Percentiles rank a stretch among this genome's conserved stretches.
Conservation (phyloP, 2,329 filamentous ascomycete species). For the Canariomyces notabilis region DNA sequence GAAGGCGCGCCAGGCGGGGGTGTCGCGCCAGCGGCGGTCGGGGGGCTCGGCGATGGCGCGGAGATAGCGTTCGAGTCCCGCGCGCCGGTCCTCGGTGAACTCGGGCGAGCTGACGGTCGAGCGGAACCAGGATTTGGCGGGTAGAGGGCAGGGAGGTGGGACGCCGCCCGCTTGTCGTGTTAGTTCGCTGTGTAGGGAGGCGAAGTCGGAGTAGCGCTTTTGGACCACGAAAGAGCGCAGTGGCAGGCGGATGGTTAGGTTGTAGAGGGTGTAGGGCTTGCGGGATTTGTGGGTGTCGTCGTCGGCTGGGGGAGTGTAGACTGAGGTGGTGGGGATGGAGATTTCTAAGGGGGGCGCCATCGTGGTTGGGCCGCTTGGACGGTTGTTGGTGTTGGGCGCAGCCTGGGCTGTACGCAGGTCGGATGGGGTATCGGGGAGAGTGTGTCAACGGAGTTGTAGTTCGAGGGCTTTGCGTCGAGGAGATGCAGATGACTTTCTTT, state of each 20-base stretch:
- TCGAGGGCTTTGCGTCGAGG: too few relatives aligned
- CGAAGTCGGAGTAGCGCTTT: slow-evolving; percentile 81
- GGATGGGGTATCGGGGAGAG: neutral
- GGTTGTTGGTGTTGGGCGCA: neutral
- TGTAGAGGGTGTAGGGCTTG: slow-evolving; percentile 73
- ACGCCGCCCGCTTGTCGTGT: slow-evolving; percentile 52
- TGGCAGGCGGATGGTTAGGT: slow-evolving; percentile 70
- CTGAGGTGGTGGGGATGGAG: slow-evolving; percentile 61
- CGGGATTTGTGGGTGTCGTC: slow-evolving; percentile 31
- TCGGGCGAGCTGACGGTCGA: slow-evolving; percentile 65
- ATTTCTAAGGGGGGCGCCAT: slow-evolving; percentile 65
- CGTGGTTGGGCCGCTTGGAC: slow-evolving; percentile 10
- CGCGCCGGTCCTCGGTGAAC: slow-evolving; percentile 65
- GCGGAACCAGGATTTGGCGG: slow-evolving; percentile 71
- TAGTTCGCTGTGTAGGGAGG: slow-evolving; percentile 59
- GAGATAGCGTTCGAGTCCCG: slow-evolving; percentile 65
- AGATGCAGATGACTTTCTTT: too few relatives aligned
- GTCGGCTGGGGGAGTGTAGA: slow-evolving; percentile 41
- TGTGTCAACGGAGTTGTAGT: too few relatives aligned
- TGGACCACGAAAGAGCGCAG: slow-evolving; percentile 69
- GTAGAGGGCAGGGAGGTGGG: slow-evolving; percentile 64
- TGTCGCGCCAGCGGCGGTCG: slow-evolving; percentile 73
- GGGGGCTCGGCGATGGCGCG: slow-evolving; percentile 65
- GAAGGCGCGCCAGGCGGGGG: slow-evolving; percentile 66
- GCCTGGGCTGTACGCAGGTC: neutral